Base-by-base conservation (phyloP, 345 rosid species). In the Citrus mangshanensis region DNA sequence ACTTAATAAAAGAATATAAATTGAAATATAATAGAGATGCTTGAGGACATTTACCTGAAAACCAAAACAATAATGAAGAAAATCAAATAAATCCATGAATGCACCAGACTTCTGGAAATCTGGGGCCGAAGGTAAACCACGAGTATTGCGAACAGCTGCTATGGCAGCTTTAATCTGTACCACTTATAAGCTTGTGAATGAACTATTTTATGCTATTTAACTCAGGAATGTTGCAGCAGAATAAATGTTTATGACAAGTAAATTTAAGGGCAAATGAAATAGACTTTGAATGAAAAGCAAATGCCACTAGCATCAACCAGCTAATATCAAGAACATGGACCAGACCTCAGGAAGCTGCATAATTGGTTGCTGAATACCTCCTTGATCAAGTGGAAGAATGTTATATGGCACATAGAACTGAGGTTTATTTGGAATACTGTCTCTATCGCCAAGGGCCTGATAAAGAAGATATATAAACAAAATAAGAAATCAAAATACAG, bases 381-480 rank as follows among this genome's bases (percentile, higher is more conserved):
- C 98, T 72, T 88, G 87, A 79, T 84, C 93, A 37, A 93, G 96
- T 73, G 98, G 97, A 81, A 95, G 97, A 85, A 95, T 93, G 89
- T 95, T 95, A 85, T 90, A 95, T 1, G 95, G 92, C 58, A 94
- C 91, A 77, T 88, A 90, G 81, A 90, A 81, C 67, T 85, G 91
- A 35, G 94, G 79, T 82, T 84, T 89, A n/a, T 77, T 84, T n/a
- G 81, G 89, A 72, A 83, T 82, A 75, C 79, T 79, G 19, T 91
- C 92, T 82, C 87, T 82, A 66, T 91, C 92, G 73, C 89, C 89
- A 70, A 86, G 80, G 85, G 94, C 93, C 99, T 92, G 82, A 78
- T 25, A 78, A 82, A 70, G 61, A 83, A 81, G 60, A 78, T 64
- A 73, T 22, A 69, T 54, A 75, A 16, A 73, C 32, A 71, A 35